These are phyloP conservation scores for Colletotrichum camelliae DNA, from an alignment of 2,329 filamentous ascomycete species.

Conservation along the genomic window DNA sequence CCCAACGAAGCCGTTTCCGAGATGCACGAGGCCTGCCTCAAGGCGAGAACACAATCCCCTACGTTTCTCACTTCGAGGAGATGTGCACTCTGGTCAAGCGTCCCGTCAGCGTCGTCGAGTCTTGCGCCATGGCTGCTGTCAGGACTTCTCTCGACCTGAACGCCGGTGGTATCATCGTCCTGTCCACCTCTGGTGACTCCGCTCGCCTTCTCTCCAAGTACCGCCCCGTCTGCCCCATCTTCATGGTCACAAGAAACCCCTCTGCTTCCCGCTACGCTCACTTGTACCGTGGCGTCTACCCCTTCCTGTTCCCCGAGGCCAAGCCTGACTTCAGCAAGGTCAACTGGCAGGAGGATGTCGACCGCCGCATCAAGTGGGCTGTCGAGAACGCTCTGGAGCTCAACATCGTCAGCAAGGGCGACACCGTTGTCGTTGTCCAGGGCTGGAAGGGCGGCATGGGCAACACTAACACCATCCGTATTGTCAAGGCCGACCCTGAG, in stretches of 20 bases:
- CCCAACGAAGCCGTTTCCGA: conserved; percentile 89
- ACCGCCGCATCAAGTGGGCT: conserved; percentile 97
- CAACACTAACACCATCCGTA: conserved; percentile 82
- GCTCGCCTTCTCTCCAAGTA: conserved; percentile 98
- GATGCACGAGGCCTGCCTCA: conserved; percentile 98
- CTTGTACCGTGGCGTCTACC: conserved; percentile 96
- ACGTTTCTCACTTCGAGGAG: conserved; percentile 96
- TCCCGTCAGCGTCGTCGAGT: conserved; percentile 88
- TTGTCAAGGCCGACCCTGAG: conserved; percentile 65
- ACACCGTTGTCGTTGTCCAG: conserved; percentile 83
- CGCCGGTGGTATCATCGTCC: conserved; percentile 92
- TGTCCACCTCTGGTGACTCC: conserved; percentile 94
- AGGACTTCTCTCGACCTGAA: conserved; percentile 95
- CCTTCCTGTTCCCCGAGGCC: conserved; percentile 89
- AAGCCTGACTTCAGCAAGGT: conserved; percentile 94
- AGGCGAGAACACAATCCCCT: conserved; percentile 96
- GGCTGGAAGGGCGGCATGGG: conserved; percentile 93
- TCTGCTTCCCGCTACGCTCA: conserved; percentile 89
- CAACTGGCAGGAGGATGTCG: conserved; percentile 99
- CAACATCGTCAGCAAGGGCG: conserved; percentile 73
- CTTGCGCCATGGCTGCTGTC: conserved; percentile 95
- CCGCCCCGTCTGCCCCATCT: conserved; percentile 97
- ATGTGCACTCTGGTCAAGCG: conserved; percentile 82
- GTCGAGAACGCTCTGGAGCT: conserved; percentile 87
- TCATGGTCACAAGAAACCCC: conserved; percentile 94